Base-by-base conservation (phyloP, 2,329 filamentous ascomycete species). In the Aspergillus amoenus region DNA sequence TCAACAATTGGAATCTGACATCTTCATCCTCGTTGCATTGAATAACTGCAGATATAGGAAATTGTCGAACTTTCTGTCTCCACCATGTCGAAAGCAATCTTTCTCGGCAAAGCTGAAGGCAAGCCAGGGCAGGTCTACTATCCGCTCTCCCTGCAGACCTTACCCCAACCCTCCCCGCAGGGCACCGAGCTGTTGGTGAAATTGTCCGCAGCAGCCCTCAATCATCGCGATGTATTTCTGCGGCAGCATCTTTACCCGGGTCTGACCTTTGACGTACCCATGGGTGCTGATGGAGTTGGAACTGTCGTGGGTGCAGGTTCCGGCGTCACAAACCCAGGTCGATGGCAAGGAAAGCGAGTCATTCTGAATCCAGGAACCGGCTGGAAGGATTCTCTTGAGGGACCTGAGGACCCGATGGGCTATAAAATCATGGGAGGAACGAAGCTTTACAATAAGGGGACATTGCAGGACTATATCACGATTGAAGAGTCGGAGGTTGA, bases 191-290 rank as follows among this genome's bases (percentile, higher is more conserved):
- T 96, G 63, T 80, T 95, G 6, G 79, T 97, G 61, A 86, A 85
- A 68, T 80, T 97, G 69, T 83, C 84, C 37, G 90, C 92, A 51
- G 90, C 88, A 1, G 89, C 93, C 13, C 86, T 97, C 50, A 97
- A 97, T 79, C 94, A 97, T 79, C 89, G 93, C 67, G 94, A 97
- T 74, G 85, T 96, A 65, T 97, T 97, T 79, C 89, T 96, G 75
- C 90, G 93, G 54, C 92, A 94, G 74, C 88, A 93, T 70, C 85
- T 96, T 41, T 97, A 97, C 79, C 93, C 93, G 0, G 88, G 85
- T 65, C 88, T 91, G 52, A 88, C 89, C 12, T 96, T 96, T 73
- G 82, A 84, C 58, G 81, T 87, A 5, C 91, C 93, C 1, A 78
- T 97, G 42, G 83, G 96, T 24, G 86, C 92, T 59, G 93, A 97